Base-by-base conservation (phyloP, 176 grass and related monocot species). In the Alloteropsis semialata region DNA sequence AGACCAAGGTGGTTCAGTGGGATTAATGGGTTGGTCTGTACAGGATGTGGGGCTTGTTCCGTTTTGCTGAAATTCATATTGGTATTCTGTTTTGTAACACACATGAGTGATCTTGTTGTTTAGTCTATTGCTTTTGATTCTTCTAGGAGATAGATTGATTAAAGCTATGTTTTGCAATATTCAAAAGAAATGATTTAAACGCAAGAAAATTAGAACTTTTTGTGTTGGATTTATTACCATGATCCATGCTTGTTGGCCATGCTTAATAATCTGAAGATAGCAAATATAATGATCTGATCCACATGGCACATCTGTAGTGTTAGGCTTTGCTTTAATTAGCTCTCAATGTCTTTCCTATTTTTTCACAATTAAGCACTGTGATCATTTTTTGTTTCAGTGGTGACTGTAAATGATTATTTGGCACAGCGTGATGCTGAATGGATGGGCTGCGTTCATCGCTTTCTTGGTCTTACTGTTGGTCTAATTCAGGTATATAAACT, bases 391-490 rank as follows among this genome's bases (percentile, higher is more conserved):
- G 73, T 87, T 88, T 71, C 86, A 95, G 96, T 98, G 89, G 92
- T 98, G 84, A 98, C 96, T 88, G 96, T 95, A 80, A 98, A 98
- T 92, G 92, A 98, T 88, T 98, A 98, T 88, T 90, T 98, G 91
- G 96, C 96, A 44, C 84, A 88, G 74, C 87, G 96, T 51, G 96
- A 98, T 95, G 92, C 96, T 85, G 96, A 98, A 76, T 95, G 96
- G 96, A 98, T 98, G 96, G 96, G 92, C 5, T 87, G 88, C 61
- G 89, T 98, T 82, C 96, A 98, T 93, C 87, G 87, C 21, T 95
- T 98, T 83, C 91, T 98, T 66, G 91, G 96, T 66, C 93, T 98
- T 73, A 93, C 91, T 83, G 93, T 98, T 24, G 96, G 89, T 75
- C 68, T 98, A 36, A 91, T 96, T 88, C 87, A 98, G 90, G 96